phyloP scores from a whole-genome alignment of 352 stramenopile species.

The Globisporangium radiosum region DNA sequence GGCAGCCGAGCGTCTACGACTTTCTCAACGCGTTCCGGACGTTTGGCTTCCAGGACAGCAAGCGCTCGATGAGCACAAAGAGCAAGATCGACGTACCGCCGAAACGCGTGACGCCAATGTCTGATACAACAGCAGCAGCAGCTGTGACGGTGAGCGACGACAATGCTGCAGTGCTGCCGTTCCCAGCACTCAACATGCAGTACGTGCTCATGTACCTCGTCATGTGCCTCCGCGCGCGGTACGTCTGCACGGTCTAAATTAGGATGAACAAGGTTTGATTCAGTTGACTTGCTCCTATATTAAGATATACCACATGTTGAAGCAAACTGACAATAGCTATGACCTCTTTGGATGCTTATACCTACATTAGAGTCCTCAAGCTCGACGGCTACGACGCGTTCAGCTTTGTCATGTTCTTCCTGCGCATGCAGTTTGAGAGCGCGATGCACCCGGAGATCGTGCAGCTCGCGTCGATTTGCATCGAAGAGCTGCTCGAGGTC shows the following conservation, averaged over 20 bases:
- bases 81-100: slow-evolving; percentile 57
- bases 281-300: too few species aligned
- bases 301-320: background rate
- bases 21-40: slow-evolving; percentile 71
- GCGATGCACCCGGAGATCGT: slow-evolving; percentile 71
- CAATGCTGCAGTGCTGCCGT: slow-evolving; percentile 25
- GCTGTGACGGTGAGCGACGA: slow-evolving; percentile 7
- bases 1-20: slow-evolving; percentile 64
- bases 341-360: background rate
- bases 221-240: slow-evolving; percentile 60
- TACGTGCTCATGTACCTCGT: slow-evolving; percentile 73
- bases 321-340: background rate
- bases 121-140: background rate
- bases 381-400: slow-evolving; percentile 75
- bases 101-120: slow-evolving; percentile 12
- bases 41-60: slow-evolving; percentile 80
- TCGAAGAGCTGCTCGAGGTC: slow-evolving; percentile 73
- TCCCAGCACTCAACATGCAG: slow-evolving; percentile 78
- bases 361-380: slow-evolving; percentile 22
- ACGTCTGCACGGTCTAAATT: slow-evolving; percentile 1
- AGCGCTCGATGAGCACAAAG: slow-evolving; percentile 76
- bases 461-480: slow-evolving; percentile 67
- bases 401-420: slow-evolving; percentile 82
- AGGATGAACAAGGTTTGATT: too few species aligned
- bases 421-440: slow-evolving; percentile 81